Evolutionary conservation across 805 yeast genomes (phyloP).

Genomic region (Debaryomyces maramus): DNA sequence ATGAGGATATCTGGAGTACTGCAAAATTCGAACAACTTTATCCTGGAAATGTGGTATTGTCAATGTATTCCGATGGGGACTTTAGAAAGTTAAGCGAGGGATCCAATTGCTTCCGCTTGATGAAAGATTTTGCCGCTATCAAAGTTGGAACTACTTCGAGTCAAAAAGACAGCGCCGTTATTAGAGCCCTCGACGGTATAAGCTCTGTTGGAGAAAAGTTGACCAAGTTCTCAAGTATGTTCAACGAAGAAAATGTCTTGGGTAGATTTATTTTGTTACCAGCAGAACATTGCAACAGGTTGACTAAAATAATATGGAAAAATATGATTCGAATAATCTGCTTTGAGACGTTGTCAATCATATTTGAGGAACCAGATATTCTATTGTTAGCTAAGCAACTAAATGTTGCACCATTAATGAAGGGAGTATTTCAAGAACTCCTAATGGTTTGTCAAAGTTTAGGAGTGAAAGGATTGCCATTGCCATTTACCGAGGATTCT

Average conservation of each 20-base stretch:
- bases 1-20: slow-evolving; percentile 15
- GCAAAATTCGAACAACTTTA: slow-evolving; percentile 7
- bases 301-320: slow-evolving; percentile 11
- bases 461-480: slow-evolving; percentile 9
- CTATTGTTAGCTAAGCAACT: slow-evolving; percentile 9
- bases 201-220: not conserved
- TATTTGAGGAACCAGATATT: slow-evolving; percentile 19
- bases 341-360: slow-evolving; percentile 17
- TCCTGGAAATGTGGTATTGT: slow-evolving; percentile 11
- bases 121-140: slow-evolving; percentile 2
- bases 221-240: not conserved
- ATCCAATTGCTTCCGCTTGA: slow-evolving; percentile 9
- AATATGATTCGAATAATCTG: slow-evolving; percentile 11
- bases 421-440: slow-evolving; percentile 16
- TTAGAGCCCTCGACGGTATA: not conserved
- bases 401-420: slow-evolving; percentile 12
- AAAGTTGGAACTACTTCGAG: slow-evolving; percentile 3
- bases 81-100: slow-evolving; percentile 11
- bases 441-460: slow-evolving; percentile 8
- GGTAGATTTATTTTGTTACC: slow-evolving; percentile 4
- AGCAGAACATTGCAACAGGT: slow-evolving; percentile 1
- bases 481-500: slow-evolving; percentile 8
- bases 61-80: slow-evolving; percentile 14
- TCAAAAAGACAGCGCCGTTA: not conserved
- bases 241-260: not conserved